Percentiles rank a stretch among this genome's conserved stretches.
Conservation (phyloP, 1,139 yeast genomes). For the Kazachstania sp. region DNA sequence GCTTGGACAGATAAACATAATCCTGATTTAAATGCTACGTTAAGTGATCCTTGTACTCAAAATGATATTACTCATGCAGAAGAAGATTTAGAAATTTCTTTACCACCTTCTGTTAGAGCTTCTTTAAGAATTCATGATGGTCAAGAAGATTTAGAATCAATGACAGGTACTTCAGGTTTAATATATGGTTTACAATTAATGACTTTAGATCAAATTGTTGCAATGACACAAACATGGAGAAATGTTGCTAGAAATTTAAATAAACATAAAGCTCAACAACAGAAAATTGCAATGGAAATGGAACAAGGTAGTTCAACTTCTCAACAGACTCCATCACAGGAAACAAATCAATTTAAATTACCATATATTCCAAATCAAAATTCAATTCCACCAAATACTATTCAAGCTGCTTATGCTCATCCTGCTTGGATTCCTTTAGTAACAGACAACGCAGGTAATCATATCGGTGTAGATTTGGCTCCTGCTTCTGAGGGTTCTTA, state of each 20-base stretch:
- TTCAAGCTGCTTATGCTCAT: slow-evolving; percentile 72
- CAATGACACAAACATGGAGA: slow-evolving; percentile 61
- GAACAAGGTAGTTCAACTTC: slow-evolving; percentile 2
- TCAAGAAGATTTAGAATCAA: slow-evolving; percentile 44
- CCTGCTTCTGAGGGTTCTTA: slow-evolving; percentile 68
- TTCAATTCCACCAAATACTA: slow-evolving; percentile 64
- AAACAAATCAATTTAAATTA: slow-evolving; percentile 27
- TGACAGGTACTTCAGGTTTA: slow-evolving; percentile 51
- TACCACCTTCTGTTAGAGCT: slow-evolving; percentile 55
- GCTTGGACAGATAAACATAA: slow-evolving; percentile 49
- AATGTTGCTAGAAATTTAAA: slow-evolving; percentile 46
- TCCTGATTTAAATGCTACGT: slow-evolving; percentile 47
- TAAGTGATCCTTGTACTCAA: slow-evolving; percentile 56
- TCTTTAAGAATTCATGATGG: slow-evolving; percentile 62
- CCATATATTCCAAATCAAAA: slow-evolving; percentile 49
- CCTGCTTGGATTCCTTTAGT: slow-evolving; percentile 86
- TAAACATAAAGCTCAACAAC: slow-evolving; percentile 14
- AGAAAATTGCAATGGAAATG: slow-evolving; percentile 1
- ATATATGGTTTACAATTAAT: slow-evolving; percentile 56
- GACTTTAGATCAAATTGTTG: slow-evolving; percentile 56
- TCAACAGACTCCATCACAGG: slow-evolving; percentile 3
- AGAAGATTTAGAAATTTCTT: slow-evolving; percentile 46
- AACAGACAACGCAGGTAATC: slow-evolving; percentile 83
- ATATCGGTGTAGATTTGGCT: slow-evolving; percentile 79
- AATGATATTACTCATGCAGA: slow-evolving; percentile 58